Evolutionary conservation across 108 stramenopile species (phyloP), one percentile per base, ranked within the genome.

Genomic region (Aureococcus anophagefferens): DNA sequence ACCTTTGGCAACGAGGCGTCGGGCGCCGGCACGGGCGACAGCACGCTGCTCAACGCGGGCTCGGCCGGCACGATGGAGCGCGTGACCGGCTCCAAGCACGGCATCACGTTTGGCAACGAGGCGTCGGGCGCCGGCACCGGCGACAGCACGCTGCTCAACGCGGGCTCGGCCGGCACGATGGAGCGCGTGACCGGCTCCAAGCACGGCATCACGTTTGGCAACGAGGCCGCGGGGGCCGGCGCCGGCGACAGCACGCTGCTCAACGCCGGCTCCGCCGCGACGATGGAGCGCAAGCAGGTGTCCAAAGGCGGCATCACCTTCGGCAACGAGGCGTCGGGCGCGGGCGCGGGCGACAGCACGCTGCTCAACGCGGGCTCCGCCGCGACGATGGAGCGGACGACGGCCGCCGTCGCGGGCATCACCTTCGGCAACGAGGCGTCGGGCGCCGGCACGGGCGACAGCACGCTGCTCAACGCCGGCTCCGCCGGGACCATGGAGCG

Each of bases 391-490:
- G 64, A 30, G 30, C 30, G 64, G 32, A 17, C 1, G 15, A 25
- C 13, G 15, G 32, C 1, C 32, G 0, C 32, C 30, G 30, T 28
- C 32, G 32, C 32, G 15, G 64, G 33, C 30, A 64, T 64, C 64
- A 64, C 30, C 32, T 64, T 64, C 64, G 64, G 64, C 64, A 64
- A 64, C 64, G 33, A 30, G 64, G 64, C 30, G 11, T 5, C 64
- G 15, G 64, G 64, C 64, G 64, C 64, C 32, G 64, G 64, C 30
- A 21, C 64, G 7, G 29, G 62, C 62, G 62, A 63, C 29, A 13
- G 25, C 29, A 64, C 64, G 64, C 7, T 33, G 14, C 13, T 64
- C 7, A 33, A 31, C 64, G 33, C 64, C 30, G 64, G 64, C 7
- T 33, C 32, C 18, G 13, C 64, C 1, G 32, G 33, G 32, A 33